These are phyloP conservation scores for Camelina neglecta DNA, from an alignment of 345 rosid species.

Conservation along the genomic window DNA sequence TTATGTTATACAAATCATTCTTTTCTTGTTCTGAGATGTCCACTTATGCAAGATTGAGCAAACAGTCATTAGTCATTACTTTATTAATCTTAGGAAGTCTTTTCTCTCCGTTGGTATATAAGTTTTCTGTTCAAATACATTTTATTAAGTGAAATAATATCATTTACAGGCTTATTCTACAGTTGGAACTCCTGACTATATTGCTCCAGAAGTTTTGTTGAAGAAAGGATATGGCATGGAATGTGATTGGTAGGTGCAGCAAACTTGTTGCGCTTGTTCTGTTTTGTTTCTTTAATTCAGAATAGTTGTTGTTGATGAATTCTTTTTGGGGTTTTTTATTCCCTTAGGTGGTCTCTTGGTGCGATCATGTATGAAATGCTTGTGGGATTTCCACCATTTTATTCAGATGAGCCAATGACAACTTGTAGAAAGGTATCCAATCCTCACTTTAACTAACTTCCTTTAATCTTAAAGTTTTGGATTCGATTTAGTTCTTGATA, in stretches of 20 bases:
- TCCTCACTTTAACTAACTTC: slow-evolving; percentile 2
- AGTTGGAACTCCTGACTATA: slow-evolving; percentile 98
- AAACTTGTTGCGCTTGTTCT: slow-evolving; percentile 30
- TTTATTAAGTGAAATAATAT: background rate
- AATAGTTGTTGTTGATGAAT: background rate
- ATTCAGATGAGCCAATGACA: slow-evolving; percentile 98
- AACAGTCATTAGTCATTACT: background rate
- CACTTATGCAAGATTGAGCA: slow-evolving; percentile 4
- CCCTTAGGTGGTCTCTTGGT: slow-evolving; percentile 97
- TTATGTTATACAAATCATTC: background rate
- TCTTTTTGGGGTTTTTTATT: slow-evolving; percentile 15
- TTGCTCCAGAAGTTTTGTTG: slow-evolving; percentile 93
- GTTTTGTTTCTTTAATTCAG: slow-evolving; percentile 1
- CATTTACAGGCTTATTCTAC: slow-evolving; percentile 90
- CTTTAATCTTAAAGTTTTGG: background rate
- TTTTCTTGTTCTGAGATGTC: background rate
- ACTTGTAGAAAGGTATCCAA: slow-evolving; percentile 90
- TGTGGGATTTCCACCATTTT: slow-evolving; percentile 98
- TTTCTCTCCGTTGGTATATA: background rate
- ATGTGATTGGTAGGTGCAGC: slow-evolving; percentile 87
- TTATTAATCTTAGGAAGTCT: background rate
- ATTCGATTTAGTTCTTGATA: background rate
- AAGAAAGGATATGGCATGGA: slow-evolving; percentile 99
- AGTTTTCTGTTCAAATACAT: background rate
- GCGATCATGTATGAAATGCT: slow-evolving; percentile 99